A percentile compares a stretch with the other conserved stretches of the same genome.
phyloP scores from a whole-genome alignment of 106 monocot genomes.

The Platanthera guangdongensis region DNA sequence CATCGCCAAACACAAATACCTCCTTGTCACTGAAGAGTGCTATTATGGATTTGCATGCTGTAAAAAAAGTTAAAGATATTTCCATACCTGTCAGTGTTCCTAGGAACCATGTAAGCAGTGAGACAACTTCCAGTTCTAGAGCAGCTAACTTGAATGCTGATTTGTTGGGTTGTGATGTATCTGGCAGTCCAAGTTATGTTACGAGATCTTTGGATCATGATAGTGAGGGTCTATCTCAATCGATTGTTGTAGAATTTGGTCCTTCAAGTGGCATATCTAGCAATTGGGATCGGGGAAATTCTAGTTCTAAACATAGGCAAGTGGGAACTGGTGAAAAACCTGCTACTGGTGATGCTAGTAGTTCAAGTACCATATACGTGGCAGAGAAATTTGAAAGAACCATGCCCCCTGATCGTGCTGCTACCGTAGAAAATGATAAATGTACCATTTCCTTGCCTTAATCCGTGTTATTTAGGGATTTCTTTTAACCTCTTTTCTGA shows the following conservation, averaged over 20 bases:
- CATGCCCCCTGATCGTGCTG: conserved; percentile 28
- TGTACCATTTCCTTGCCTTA: conserved; percentile 16
- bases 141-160: conserved; percentile 13
- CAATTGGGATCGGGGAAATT: conserved; percentile 12
- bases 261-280: conserved; percentile 12
- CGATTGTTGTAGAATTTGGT: conserved; percentile 11
- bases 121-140: conserved; percentile 13
- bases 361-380: conserved; percentile 13
- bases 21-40: conserved; percentile 24
- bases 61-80: conserved; percentile 28
- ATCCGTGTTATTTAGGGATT: neutral
- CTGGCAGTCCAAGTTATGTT: conserved; percentile 7
- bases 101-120: conserved; percentile 23
- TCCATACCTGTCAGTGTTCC: conserved; percentile 47
- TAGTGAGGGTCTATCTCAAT: conserved; percentile 10
- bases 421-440: conserved; percentile 20
- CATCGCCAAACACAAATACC: conserved; percentile 10
- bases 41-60: conserved; percentile 9
- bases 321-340: conserved; percentile 9
- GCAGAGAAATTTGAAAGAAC: conserved; percentile 39
- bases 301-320: conserved; percentile 10
- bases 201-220: conserved; percentile 12
- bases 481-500: neutral
- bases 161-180: neutral
- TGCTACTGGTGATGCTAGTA: conserved; percentile 14